Base-by-base conservation (phyloP, 208 protist genomes). In the Leishmania mexicana region DNA sequence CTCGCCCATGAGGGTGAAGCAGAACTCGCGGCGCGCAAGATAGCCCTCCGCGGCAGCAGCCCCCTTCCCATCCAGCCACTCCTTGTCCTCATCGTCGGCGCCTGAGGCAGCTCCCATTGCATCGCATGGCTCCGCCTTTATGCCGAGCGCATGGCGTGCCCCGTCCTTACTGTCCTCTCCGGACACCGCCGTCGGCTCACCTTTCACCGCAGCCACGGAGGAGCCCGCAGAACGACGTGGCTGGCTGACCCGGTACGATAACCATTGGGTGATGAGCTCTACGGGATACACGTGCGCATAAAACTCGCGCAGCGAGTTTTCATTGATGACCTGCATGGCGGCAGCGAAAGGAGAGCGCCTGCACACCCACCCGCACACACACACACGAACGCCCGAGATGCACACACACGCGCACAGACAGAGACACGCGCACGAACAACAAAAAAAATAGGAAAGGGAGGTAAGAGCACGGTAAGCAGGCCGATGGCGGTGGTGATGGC, bases 201-300 rank as follows among this genome's bases (percentile, higher is more conserved):
- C 51, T 45, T 58, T 31, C n/a, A 64, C 51, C n/a, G 11, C n/a
- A 51, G 19, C 24, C 6, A 57, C 35, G 54, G 71, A 74, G 10
- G 42, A 38, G 28, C n/a, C 28, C 70, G 70, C 11, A 28, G 45
- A 5, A n/a, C 31, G 70, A 47, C 10, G 45, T 5, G 70, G 45
- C 70, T 58, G 49, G 51, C 7, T 79, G 28, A 95, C 62, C 31
- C 89, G 84, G 80, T 97, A 97, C 0, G 93, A 90, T 13, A 98
- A 80, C 95, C 93, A 97, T 57, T 89, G 86, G 17, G 84, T 83
- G n/a, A 98, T 45, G 3, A 97, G 87, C 1, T 97, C 93, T 0
- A 96, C 89, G 2, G 95, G 95, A 81, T 94, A 98, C 10, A 98
- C 91, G 75, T 96, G 92, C 75, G 93, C 87, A 81, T 98, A 98